A percentile compares a stretch with the other conserved stretches of the same genome.
phyloP scores from a whole-genome alignment of 2,329 filamentous ascomycete genomes.

The Aspergillus aculeatinus region DNA sequence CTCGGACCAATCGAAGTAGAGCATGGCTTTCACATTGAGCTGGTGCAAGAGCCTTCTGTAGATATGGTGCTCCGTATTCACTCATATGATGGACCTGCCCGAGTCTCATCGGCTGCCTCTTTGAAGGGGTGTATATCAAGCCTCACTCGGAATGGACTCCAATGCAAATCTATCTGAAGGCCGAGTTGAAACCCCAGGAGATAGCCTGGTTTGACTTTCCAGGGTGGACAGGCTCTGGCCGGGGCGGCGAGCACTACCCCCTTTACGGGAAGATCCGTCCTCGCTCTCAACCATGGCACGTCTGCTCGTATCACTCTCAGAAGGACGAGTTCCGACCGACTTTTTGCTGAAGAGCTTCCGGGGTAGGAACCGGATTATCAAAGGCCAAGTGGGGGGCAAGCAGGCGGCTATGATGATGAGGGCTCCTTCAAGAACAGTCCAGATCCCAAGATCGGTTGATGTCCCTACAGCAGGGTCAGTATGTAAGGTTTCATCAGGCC shows the following conservation, averaged over 20 bases:
- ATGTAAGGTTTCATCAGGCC: background rate
- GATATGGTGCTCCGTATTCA: no score
- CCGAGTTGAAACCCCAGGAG: background rate
- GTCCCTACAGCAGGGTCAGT: conserved; percentile 16
- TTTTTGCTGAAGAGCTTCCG: conserved; percentile 6
- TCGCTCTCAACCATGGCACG: conserved; percentile 1
- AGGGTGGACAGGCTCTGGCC: background rate
- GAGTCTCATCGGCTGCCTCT: no score
- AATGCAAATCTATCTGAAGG: background rate
- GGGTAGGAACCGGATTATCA: conserved; percentile 14
- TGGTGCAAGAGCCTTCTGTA: no score
- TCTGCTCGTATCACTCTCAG: conserved; percentile 1
- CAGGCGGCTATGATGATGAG: conserved; percentile 25
- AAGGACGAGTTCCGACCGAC: background rate
- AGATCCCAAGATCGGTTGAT: conserved; percentile 20
- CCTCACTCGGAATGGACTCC: background rate
- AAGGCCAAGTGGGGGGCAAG: conserved; percentile 23
- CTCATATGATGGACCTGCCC: no score
- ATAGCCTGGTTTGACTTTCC: background rate
- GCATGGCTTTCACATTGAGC: no score
- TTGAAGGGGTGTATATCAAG: background rate
- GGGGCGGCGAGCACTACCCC: background rate
- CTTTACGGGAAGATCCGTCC: conserved; percentile 5
- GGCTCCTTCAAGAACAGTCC: conserved; percentile 20
- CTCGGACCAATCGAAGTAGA: no score